phyloP scores from a whole-genome alignment of 164 flowering plant species.

The Berberis thunbergii region DNA sequence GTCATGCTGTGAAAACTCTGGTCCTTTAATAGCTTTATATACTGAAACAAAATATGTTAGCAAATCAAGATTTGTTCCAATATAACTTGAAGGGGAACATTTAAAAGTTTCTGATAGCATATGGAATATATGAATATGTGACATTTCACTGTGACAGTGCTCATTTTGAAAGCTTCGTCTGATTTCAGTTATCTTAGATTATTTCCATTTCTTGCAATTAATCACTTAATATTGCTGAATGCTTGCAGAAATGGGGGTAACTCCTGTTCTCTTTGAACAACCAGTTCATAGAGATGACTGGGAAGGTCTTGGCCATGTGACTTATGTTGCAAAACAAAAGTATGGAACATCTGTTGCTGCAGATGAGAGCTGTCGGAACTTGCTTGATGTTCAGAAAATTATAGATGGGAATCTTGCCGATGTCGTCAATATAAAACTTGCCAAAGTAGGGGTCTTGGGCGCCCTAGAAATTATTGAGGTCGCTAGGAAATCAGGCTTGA shows the following conservation, averaged over 20 bases:
- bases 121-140: too few species aligned
- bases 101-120: too few species aligned
- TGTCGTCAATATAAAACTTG: slow-evolving; percentile 80
- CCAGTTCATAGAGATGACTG: slow-evolving; percentile 91
- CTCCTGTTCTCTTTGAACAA: slow-evolving; percentile 84
- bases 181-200: too few species aligned
- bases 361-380: slow-evolving; percentile 82
- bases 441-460: slow-evolving; percentile 81
- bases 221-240: too few species aligned
- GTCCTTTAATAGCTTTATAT: too few species aligned
- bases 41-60: too few species aligned
- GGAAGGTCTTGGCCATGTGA: slow-evolving; percentile 80
- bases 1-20: too few species aligned
- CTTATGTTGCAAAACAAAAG: slow-evolving; percentile 43
- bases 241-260: slow-evolving; percentile 64
- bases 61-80: too few species aligned
- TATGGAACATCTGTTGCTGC: slow-evolving; percentile 85
- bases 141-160: too few species aligned
- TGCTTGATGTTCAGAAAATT: slow-evolving; percentile 56
- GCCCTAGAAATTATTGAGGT: slow-evolving; percentile 73
- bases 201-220: too few species aligned
- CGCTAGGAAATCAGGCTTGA: slow-evolving; percentile 49
- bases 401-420: slow-evolving; percentile 53
- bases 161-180: too few species aligned
- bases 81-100: too few species aligned